These are phyloP conservation scores for Croton setiger DNA, from an alignment of 441 rosid species.

Conservation along the genomic window DNA sequence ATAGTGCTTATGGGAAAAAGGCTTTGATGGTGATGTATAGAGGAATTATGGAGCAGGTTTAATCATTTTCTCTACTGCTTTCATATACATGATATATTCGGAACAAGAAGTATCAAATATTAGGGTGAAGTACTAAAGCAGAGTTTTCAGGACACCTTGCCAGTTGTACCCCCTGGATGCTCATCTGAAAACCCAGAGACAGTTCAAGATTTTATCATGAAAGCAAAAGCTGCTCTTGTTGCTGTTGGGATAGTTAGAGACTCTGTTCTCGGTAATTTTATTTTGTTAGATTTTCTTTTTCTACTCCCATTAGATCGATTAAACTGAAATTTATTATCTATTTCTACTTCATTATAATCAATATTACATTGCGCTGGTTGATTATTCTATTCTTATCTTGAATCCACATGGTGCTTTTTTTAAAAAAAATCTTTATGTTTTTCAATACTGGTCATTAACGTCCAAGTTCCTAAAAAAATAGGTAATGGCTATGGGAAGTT, in stretches of 20 bases:
- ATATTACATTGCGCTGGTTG: not conserved
- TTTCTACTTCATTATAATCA: not conserved
- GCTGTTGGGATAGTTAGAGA: slow-evolving; percentile 99
- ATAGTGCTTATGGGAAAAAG: slow-evolving; percentile 87
- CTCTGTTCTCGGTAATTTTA: slow-evolving; percentile 59
- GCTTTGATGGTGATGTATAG: slow-evolving; percentile 94
- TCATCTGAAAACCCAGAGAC: slow-evolving; percentile 82
- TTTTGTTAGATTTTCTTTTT: slow-evolving; percentile 6
- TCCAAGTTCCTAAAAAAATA: slow-evolving; percentile 27
- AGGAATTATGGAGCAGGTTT: slow-evolving; percentile 98
- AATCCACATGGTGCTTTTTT: not conserved
- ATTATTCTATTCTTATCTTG: not conserved
- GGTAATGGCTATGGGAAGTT: slow-evolving; percentile 83
- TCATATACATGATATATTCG: slow-evolving; percentile 10
- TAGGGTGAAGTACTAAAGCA: slow-evolving; percentile 26
- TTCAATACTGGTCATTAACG: slow-evolving; percentile 1
- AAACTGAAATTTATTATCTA: not conserved
- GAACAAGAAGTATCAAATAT: slow-evolving; percentile 13
- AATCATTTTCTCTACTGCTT: slow-evolving; percentile 15
- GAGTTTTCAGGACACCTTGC: slow-evolving; percentile 75
- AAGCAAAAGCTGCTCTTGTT: slow-evolving; percentile 96
- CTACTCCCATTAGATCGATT: not conserved
- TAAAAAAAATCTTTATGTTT: not conserved
- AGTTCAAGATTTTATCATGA: slow-evolving; percentile 69
- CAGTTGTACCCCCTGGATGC: slow-evolving; percentile 98